Evolutionary conservation across 371 early-diverging fungal genomes (phyloP).

Genomic region (Mortierella sp.): DNA sequence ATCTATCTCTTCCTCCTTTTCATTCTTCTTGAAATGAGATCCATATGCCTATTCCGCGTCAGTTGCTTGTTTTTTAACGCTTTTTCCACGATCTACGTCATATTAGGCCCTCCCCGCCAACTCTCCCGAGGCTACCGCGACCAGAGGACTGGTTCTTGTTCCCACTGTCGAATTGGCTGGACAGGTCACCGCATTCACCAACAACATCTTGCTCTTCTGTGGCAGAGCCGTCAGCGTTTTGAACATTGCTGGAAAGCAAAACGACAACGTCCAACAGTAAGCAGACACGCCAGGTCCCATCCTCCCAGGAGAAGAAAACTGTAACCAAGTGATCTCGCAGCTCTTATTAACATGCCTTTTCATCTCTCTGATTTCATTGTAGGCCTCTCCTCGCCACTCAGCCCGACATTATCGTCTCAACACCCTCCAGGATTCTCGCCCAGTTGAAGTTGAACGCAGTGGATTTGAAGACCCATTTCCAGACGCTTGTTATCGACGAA

Average conservation of each 20-base stretch:
- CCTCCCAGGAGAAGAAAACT: neutral
- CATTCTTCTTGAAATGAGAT: neutral
- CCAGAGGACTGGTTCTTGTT: conserved; percentile 82
- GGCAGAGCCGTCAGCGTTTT: conserved; percentile 74
- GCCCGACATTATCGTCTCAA: conserved; percentile 89
- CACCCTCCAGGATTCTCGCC: conserved; percentile 83
- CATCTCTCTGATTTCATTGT: neutral
- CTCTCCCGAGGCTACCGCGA: conserved; percentile 46
- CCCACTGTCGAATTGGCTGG: conserved; percentile 97
- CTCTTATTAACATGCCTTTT: neutral
- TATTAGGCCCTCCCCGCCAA: conserved; percentile 50
- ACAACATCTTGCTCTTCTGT: conserved; percentile 81
- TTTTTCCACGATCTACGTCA: neutral
- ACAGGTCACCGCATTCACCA: conserved; percentile 86
- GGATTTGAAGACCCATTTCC: conserved; percentile 71
- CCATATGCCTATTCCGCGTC: neutral
- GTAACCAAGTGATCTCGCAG: neutral
- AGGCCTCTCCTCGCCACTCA: conserved; percentile 86
- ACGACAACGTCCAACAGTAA: conserved; percentile 75
- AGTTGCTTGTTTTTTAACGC: neutral
- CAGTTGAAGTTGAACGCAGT: conserved; percentile 78
- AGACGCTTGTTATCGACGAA: conserved; percentile 94
- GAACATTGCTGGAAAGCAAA: conserved; percentile 79
- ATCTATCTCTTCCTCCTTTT: neutral
- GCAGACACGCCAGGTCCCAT: neutral